These are phyloP conservation scores for Handroanthus guayacan DNA, from an alignment of 257 asterid genomes.

Conservation along the genomic window DNA sequence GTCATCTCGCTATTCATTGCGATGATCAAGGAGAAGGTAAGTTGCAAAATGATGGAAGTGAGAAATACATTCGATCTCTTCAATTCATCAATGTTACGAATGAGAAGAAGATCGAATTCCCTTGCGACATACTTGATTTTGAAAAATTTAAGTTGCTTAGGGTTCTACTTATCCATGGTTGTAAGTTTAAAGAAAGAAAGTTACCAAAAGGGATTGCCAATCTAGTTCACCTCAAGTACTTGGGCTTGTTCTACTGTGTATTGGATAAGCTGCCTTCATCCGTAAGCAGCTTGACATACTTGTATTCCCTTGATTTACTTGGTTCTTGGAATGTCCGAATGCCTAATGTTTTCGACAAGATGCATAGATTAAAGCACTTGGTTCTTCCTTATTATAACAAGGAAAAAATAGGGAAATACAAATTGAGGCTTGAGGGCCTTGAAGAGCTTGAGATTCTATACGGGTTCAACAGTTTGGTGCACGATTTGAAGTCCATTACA, in stretches of 20 bases:
- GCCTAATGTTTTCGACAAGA: not conserved
- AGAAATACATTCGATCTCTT: slow-evolving; percentile 20
- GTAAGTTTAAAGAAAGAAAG: slow-evolving; percentile 16
- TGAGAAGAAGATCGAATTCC: slow-evolving; percentile 6
- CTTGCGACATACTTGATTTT: not conserved
- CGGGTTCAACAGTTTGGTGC: slow-evolving; percentile 2
- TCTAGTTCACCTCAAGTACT: not conserved
- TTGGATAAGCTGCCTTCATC: not conserved
- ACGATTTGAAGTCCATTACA: not conserved
- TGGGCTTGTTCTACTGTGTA: not conserved
- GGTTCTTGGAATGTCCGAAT: slow-evolving; percentile 12
- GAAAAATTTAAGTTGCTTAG: slow-evolving; percentile 8
- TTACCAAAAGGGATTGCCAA: not conserved
- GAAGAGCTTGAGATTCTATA: slow-evolving; percentile 6
- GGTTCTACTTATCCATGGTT: slow-evolving; percentile 9
- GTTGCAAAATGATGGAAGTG: not conserved
- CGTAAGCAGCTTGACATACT: not conserved
- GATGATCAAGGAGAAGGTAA: not conserved
- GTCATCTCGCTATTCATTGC: not conserved
- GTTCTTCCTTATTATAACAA: not conserved
- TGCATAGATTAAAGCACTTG: slow-evolving; percentile 26
- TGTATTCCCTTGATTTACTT: not conserved
- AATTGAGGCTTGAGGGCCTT: slow-evolving; percentile 11
- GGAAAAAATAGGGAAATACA: not conserved
- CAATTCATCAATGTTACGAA: not conserved